phyloP scores from a whole-genome alignment of 805 yeast genomes.

The Spathaspora girioi region DNA sequence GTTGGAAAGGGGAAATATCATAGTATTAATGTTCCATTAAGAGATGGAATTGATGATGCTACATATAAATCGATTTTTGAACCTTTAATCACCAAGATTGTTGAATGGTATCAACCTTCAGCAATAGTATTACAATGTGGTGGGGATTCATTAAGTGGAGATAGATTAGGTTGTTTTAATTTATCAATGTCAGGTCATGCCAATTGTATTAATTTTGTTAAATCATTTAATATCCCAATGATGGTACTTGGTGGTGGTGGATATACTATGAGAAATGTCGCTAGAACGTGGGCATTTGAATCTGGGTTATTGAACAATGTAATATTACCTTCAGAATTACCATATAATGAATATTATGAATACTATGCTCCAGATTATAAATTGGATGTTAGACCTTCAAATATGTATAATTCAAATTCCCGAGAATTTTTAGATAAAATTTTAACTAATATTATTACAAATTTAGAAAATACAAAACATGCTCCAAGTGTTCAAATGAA shows the following conservation, averaged over 20 bases:
- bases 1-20: conserved; percentile 88
- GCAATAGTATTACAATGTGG: conserved; percentile 98
- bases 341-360: conserved; percentile 95
- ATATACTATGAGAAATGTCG: conserved; percentile 94
- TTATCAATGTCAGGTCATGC: conserved; percentile 93
- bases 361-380: conserved; percentile 97
- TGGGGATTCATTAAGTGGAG: conserved; percentile 95
- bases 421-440: conserved; percentile 89
- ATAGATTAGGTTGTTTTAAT: conserved; percentile 93
- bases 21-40: conserved; percentile 85
- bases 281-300: conserved; percentile 93
- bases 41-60: conserved; percentile 95
- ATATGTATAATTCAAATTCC: conserved; percentile 94
- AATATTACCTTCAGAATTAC: conserved; percentile 70
- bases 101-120: conserved; percentile 90
- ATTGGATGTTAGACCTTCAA: conserved; percentile 89
- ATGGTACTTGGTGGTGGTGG: conserved; percentile 98
- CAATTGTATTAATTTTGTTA: conserved; percentile 86
- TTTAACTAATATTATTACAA: conserved; percentile 68
- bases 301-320: conserved; percentile 83
- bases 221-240: conserved; percentile 81
- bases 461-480: conserved; percentile 84
- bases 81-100: conserved; percentile 73
- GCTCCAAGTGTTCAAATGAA: conserved; percentile 97
- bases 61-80: conserved; percentile 82